Evolutionary conservation across 176 grass and related monocot species (phyloP).

Genomic region (Musa itinerans): DNA sequence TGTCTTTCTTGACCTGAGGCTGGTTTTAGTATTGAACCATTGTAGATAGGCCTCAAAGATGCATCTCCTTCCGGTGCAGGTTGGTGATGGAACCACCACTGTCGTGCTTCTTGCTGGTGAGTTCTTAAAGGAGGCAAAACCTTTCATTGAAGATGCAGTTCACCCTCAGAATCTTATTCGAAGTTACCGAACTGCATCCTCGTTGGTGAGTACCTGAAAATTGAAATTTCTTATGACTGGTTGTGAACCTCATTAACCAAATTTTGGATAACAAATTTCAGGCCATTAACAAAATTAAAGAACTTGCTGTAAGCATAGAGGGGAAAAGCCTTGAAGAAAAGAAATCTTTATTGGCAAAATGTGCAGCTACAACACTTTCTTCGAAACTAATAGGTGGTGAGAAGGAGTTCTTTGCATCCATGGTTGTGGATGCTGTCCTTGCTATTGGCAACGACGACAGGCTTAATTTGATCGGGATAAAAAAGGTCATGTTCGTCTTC

Average conservation of each 20-base stretch:
- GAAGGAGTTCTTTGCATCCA: constrained; percentile 87
- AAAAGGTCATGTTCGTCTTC: constrained; percentile 45
- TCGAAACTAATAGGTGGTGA: constrained; percentile 89
- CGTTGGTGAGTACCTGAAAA: constrained; percentile 32
- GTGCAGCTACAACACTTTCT: constrained; percentile 85
- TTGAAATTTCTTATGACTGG: constrained; percentile 6
- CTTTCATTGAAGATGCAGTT: constrained; percentile 94
- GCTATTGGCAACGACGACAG: constrained; percentile 85
- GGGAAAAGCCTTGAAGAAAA: constrained; percentile 90
- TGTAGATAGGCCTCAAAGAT: constrained; percentile 1
- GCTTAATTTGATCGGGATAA: constrained; percentile 85
- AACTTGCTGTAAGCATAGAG: constrained; percentile 93
- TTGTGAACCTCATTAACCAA: neutral
- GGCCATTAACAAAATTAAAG: constrained; percentile 80
- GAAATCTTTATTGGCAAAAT: constrained; percentile 75
- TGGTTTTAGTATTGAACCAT: too few relatives aligned
- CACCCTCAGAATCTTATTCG: constrained; percentile 80
- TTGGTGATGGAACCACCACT: constrained; percentile 98
- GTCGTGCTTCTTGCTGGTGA: constrained; percentile 94
- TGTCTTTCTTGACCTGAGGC: too few relatives aligned
- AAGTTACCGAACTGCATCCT: constrained; percentile 59
- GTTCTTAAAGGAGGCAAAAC: constrained; percentile 92
- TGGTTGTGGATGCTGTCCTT: constrained; percentile 92
- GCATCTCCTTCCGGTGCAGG: constrained; percentile 33
- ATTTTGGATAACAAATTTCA: constrained; percentile 24